Evolutionary conservation across 1,284 basidiomycete species (phyloP), one percentile per base, ranked within the genome.

Genomic region (Ustilago nuda): DNA sequence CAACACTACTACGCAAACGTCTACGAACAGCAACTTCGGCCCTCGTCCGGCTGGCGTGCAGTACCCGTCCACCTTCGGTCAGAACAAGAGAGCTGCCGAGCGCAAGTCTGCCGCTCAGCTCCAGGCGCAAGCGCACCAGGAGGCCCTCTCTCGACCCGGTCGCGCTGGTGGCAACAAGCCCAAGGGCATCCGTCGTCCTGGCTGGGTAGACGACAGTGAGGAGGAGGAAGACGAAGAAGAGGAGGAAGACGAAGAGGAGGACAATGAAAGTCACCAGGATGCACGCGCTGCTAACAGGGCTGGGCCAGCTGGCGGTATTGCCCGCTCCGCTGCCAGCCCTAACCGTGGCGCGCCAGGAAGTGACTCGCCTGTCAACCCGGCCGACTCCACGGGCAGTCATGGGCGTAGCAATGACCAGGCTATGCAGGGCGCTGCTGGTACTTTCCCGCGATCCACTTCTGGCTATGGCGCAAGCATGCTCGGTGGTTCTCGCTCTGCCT

Each of bases 201-300:
- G 72, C 27, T 81, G 80, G 79, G 79, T 66, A 17, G 73, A 76
- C 43, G 80, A 83, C 59, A 74, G 73, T 23, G 73, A 74, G 54
- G 78, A 78, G 39, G 79, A 80, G 13, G 75, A 77, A 13, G 75
- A 77, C 19, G 79, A 81, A 12, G 80, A 83, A 1, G 81, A 82
- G 5, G 80, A 82, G n/a, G 81, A 83, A 13, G 80, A 82, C 15
- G 81, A 83, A 13, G 81, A 83, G 5, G 80, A 83, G n/a, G 80
- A 81, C 12, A 80, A 83, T 1, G 80, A 81, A 11, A 54, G 72
- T 37, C 46, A 70, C 43, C 43, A 63, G 56, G 56, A 52, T 35
- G 36, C 46, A 30, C 50, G 52, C 13, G 32, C 19, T 9, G 4
- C 39, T 11, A 41, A 37, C 37, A 27, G 56, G 19, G 27, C 36